These are phyloP conservation scores for Theileria orientalis DNA, from an alignment of 169 alveolate genomes.

Conservation along the genomic window DNA sequence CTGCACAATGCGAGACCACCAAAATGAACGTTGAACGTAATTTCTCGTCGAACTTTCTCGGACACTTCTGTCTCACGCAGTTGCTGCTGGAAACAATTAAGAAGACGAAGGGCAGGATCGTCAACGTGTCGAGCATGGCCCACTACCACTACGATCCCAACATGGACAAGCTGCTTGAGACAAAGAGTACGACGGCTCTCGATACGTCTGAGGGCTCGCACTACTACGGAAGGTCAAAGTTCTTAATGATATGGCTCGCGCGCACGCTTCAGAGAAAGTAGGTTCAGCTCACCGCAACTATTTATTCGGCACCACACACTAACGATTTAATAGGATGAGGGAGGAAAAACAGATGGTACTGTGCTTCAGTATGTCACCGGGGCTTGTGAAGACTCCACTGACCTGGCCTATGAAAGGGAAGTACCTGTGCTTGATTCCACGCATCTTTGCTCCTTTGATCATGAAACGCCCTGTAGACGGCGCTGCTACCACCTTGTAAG, in stretches of 20 bases:
- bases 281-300: not conserved
- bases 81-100: conserved; percentile 9
- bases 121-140: conserved; percentile 54
- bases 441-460: not conserved
- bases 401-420: not conserved
- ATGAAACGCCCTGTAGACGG: conserved; percentile 39
- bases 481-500: conserved; percentile 41
- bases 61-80: conserved; percentile 46
- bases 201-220: not conserved
- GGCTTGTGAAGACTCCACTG: conserved; percentile 31
- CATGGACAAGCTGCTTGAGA: conserved; percentile 13
- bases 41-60: conserved; percentile 53
- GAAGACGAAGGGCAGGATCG: conserved; percentile 28
- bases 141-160: conserved; percentile 48
- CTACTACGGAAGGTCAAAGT: conserved; percentile 49
- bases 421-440: not conserved
- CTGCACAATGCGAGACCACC: not conserved
- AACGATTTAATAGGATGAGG: not conserved
- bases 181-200: conserved; percentile 12
- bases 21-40: conserved; percentile 11
- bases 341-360: conserved; percentile 5
- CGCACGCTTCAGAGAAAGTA: conserved; percentile 48
- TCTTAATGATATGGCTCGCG: conserved; percentile 45
- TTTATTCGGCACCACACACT: not conserved
- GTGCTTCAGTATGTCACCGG: conserved; percentile 37